phyloP scores from a whole-genome alignment of 148 eudicot species.

The Fagopyrum tataricum region DNA sequence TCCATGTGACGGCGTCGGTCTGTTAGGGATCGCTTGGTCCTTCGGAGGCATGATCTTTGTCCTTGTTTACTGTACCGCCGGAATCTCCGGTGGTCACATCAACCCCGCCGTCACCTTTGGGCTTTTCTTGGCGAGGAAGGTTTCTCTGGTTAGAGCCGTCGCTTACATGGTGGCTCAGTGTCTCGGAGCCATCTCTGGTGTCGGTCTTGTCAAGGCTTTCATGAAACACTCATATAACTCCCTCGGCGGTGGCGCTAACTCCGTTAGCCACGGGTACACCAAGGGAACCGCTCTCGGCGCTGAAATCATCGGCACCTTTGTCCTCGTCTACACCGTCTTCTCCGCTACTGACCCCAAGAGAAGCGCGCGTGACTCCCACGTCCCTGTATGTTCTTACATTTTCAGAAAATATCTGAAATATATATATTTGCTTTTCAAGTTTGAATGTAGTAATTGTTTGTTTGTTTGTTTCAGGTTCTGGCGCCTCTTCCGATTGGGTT shows the following conservation, averaged over 20 bases:
- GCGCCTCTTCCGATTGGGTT: conserved; percentile 92
- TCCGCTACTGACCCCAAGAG: conserved; percentile 91
- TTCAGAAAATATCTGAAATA: too few relatives aligned
- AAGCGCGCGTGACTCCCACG: conserved; percentile 89
- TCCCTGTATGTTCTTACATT: conserved; percentile 55
- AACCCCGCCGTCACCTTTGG: conserved; percentile 95
- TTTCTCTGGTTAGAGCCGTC: conserved; percentile 61
- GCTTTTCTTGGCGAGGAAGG: conserved; percentile 69
- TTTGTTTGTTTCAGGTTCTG: conserved; percentile 34
- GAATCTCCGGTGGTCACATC: conserved; percentile 92
- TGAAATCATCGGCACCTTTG: conserved; percentile 81
- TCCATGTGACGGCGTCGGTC: conserved; percentile 73
- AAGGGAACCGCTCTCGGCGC: conserved; percentile 82
- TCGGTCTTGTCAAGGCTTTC: conserved; percentile 77
- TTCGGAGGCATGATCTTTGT: conserved; percentile 94
- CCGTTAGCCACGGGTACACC: conserved; percentile 46
- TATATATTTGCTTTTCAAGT: too few relatives aligned
- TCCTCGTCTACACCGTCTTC: conserved; percentile 86
- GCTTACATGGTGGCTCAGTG: conserved; percentile 71
- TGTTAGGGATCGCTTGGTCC: conserved; percentile 86
- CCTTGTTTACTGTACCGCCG: conserved; percentile 96
- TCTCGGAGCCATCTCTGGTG: conserved; percentile 78
- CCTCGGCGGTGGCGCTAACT: conserved; percentile 66
- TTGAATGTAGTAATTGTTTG: neutral
- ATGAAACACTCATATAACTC: conserved; percentile 51